These are phyloP conservation scores for Alternaria triticina DNA, from an alignment of 2,329 filamentous ascomycete genomes.

Conservation along the genomic window DNA sequence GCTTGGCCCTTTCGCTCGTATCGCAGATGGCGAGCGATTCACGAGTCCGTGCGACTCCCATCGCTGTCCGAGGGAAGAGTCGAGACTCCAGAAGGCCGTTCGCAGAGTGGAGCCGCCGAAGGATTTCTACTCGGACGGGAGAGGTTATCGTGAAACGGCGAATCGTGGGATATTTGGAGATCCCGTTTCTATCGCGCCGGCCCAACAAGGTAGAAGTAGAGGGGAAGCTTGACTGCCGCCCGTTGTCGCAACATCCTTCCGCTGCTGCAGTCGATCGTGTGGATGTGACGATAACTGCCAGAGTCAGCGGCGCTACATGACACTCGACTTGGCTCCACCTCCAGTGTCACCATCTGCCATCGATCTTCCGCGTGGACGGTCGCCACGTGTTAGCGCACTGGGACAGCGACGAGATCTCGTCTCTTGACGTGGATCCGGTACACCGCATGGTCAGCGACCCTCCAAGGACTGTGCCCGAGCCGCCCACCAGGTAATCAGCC, in stretches of 20 bases:
- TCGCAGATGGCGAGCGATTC: slow-evolving; percentile 11
- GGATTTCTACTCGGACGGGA: slow-evolving; percentile 15
- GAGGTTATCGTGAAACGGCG: slow-evolving; percentile 22
- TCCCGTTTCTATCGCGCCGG: slow-evolving; percentile 20
- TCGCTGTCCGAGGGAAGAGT: slow-evolving; percentile 12
- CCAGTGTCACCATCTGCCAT: slow-evolving; percentile 22
- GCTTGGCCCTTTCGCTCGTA: slow-evolving; percentile 7
- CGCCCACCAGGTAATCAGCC: slow-evolving; percentile 3
- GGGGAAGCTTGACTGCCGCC: slow-evolving; percentile 12
- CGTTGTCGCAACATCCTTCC: slow-evolving; percentile 19
- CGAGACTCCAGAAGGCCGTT: slow-evolving; percentile 25
- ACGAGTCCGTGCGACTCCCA: slow-evolving; percentile 19
- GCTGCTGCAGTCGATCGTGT: slow-evolving; percentile 11
- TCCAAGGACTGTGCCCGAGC: slow-evolving; percentile 4
- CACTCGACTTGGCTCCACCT: slow-evolving; percentile 8
- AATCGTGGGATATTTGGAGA: slow-evolving; percentile 21
- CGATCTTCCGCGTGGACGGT: slow-evolving; percentile 6
- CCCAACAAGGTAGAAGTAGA: slow-evolving; percentile 9
- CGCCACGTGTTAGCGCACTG: slow-evolving; percentile 20
- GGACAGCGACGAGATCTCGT: slow-evolving; percentile 2
- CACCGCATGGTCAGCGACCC: slow-evolving; percentile 3
- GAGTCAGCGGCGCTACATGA: slow-evolving; percentile 20
- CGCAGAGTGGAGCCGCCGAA: slow-evolving; percentile 1
- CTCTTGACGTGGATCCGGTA: slow-evolving; percentile 6
- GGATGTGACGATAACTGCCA: slow-evolving; percentile 4